Evolutionary conservation across 2,329 filamentous ascomycete species (phyloP), one percentile per base, ranked within the genome.

Genomic region (Colletotrichum sp.): DNA sequence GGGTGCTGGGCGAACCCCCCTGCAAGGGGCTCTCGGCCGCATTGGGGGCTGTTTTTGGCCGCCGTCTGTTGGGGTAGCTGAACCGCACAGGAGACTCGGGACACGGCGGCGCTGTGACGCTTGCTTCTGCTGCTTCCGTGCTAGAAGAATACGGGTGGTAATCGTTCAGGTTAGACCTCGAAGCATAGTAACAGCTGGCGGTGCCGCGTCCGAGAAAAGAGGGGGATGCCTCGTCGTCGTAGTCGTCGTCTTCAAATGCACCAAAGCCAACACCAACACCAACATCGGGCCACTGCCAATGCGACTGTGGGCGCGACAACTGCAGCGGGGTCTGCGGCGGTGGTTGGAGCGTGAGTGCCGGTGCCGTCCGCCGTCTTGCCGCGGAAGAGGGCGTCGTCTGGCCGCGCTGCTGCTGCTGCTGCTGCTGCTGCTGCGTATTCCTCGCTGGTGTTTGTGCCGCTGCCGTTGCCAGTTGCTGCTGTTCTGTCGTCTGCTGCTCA

Each of bases 41-140:
- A 55, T 74, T 69, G 70, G 74, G 74, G 71, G 74, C 74, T 34
- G 70, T 65, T 59, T 69, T 76, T 18, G 74, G 74, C 26, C 74
- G 36, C 26, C 74, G 65, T 49, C 74, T 60, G 65, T 76, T 76
- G 65, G 74, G 74, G 49, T 76, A 76, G 71, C 74, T 76, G 65
- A 76, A 76, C 21, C 74, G 64, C 15, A 76, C 71, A 65, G 74
- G 74, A 62, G 74, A 76, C 8, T 69, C 70, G 34, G 74, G 74
- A 18, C 44, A 59, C 21, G 69, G 49, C 34, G 60, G 68, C 26
- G 66, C 34, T 18, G 24, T 28, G 26, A 59, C 24, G 26, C 26
- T 59, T 59, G 28, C 55, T 59, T 24, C 26, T 63, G 60, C 60
- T 24, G 30, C 63, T 65, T 24, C 63, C 36, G 44, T 52, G 44